phyloP scores from a whole-genome alignment of 306 rosid genomes.

The Lupinus albus region DNA sequence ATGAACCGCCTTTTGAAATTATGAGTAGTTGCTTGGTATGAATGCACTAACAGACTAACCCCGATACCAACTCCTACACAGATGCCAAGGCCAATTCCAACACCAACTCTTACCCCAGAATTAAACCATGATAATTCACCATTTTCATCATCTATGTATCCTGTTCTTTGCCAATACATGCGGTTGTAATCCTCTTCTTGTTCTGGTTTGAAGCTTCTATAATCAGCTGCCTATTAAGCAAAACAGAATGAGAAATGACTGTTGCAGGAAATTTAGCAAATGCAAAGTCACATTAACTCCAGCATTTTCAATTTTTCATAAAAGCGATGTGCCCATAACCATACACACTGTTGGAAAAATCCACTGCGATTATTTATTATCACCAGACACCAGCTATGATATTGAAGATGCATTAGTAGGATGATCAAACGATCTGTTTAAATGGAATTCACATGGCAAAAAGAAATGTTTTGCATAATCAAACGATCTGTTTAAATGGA shows the following conservation, averaged over 20 bases:
- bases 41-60: slow-evolving; percentile 54
- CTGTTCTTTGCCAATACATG: slow-evolving; percentile 48
- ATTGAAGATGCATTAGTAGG: slow-evolving; percentile 8
- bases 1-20: slow-evolving; percentile 52
- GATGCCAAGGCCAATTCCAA: slow-evolving; percentile 66
- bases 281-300: not conserved
- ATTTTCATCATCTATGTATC: slow-evolving; percentile 55
- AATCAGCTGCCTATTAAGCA: slow-evolving; percentile 47
- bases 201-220: slow-evolving; percentile 50
- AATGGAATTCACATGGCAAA: slow-evolving; percentile 12
- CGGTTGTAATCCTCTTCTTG: slow-evolving; percentile 49
- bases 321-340: not conserved
- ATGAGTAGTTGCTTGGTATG: slow-evolving; percentile 59
- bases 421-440: not conserved
- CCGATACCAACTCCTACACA: slow-evolving; percentile 68
- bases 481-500: slow-evolving; percentile 13
- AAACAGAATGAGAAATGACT: not conserved
- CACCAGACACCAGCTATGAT: slow-evolving; percentile 17
- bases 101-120: slow-evolving; percentile 79
- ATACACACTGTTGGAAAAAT: not conserved
- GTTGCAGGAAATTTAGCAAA: not conserved
- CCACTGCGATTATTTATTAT: slow-evolving; percentile 6
- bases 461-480: not conserved
- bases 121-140: slow-evolving; percentile 74
- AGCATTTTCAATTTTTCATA: not conserved